Base-by-base conservation (phyloP, 768 basidiomycete genomes). In the Psilocybe azurescens region DNA sequence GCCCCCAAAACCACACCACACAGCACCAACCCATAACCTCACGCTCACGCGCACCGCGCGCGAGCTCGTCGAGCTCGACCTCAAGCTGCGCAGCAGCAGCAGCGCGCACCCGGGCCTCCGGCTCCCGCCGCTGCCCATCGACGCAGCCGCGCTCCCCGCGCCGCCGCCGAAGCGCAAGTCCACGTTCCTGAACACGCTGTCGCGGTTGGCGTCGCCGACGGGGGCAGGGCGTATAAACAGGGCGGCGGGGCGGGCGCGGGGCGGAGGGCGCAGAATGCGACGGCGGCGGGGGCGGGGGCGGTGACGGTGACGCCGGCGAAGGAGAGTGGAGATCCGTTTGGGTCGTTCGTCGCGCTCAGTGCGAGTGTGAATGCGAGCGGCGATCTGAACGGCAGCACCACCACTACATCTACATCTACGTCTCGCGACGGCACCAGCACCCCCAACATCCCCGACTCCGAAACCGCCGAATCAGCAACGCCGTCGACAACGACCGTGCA, bases 1-100 rank as follows among this genome's bases (percentile, higher is more conserved):
- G 13, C 38, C 7, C 2, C 38, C 38, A 14, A 8, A 14, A 39
- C 38, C 9, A 39, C 38, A 14, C 38, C 38, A 39, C 44, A 36
- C 78, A 93, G 94, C 94, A 20, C 90, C 94, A 30, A 95, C 91
- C 24, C 92, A 95, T 77, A 93, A 94, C 79, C 82, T 95, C 53
- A 96, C 94, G 44, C 86, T 96, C 50, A 91, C 89, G 7, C 87
- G 94, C 61, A 88, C 88, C 59, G 84, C 86, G 51, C 80, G 82
- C 66, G 94, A 95, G 74, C 80, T 95, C 48, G 79, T 90, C 44
- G 92, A 95, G 65, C 83, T 95, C n/a, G 88, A 95, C 73, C 81
- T 82, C 54, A 94, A 93, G 78, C 86, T 96, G 59, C 86, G 83
- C 56, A 89, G 91, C 59, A 73, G 83, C 18, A 89, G 91, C 59